Evolutionary conservation across 2,329 filamentous ascomycete genomes (phyloP).

Genomic region (Leptosphaerulina australis): DNA sequence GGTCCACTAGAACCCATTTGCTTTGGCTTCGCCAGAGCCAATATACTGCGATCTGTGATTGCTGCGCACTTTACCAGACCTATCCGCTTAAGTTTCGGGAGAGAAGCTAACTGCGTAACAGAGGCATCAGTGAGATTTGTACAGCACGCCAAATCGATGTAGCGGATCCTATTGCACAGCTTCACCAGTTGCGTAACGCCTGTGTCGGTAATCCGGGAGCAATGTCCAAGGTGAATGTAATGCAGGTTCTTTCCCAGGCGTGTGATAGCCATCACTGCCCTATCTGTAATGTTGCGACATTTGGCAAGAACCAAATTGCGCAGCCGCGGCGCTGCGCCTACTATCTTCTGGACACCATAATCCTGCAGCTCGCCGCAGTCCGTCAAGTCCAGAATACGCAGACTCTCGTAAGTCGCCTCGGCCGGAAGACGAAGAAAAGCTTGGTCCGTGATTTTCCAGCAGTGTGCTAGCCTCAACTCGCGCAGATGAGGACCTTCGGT

Average conservation of each 20-base stretch:
- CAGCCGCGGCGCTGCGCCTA: slow-evolving; percentile 81
- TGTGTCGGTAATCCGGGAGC: slow-evolving; percentile 85
- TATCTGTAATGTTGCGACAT: slow-evolving; percentile 90
- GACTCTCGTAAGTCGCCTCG: slow-evolving; percentile 76
- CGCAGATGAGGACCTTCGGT: slow-evolving; percentile 81
- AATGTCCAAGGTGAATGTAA: slow-evolving; percentile 95
- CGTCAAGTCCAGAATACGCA: slow-evolving; percentile 92
- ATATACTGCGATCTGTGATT: slow-evolving; percentile 89
- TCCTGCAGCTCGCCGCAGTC: slow-evolving; percentile 86
- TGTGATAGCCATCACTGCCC: slow-evolving; percentile 83
- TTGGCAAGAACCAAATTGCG: slow-evolving; percentile 94
- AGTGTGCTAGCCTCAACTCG: slow-evolving; percentile 85
- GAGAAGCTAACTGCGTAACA: slow-evolving; percentile 78
- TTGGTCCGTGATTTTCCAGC: slow-evolving; percentile 81
- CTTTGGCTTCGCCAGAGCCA: slow-evolving; percentile 77
- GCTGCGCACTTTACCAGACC: slow-evolving; percentile 90
- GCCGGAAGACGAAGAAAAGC: slow-evolving; percentile 82
- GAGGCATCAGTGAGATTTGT: slow-evolving; percentile 85
- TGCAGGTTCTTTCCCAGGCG: slow-evolving; percentile 93
- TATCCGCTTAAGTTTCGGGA: slow-evolving; percentile 93
- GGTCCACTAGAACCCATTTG: slow-evolving; percentile 59
- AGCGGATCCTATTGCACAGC: slow-evolving; percentile 89
- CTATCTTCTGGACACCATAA: slow-evolving; percentile 84
- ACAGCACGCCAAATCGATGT: slow-evolving; percentile 98
- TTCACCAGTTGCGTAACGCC: slow-evolving; percentile 85